Percentiles rank a stretch among this genome's conserved stretches.
These are phyloP conservation scores for Cyclostephanos invisitatus DNA, from an alignment of 108 stramenopile genomes.

Conservation along the genomic window DNA sequence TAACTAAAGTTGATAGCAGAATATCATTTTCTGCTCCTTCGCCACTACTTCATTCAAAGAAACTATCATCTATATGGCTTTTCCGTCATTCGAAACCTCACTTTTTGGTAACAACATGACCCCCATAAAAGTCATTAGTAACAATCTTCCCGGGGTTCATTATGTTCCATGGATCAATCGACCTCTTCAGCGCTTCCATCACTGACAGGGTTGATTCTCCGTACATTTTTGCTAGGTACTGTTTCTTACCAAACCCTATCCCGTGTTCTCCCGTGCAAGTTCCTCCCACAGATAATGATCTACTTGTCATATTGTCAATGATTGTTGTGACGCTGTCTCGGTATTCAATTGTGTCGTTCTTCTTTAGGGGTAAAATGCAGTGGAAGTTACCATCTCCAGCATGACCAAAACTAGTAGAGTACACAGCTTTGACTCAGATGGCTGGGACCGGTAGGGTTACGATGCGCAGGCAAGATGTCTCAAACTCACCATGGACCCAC, in stretches of 20 bases:
- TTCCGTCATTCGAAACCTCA: not conserved
- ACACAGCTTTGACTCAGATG: not conserved
- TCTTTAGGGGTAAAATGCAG: constrained; percentile 76
- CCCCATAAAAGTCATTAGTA: constrained; percentile 16
- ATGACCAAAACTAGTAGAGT: constrained; percentile 89
- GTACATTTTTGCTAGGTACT: constrained; percentile 82
- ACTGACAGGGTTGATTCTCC: constrained; percentile 72
- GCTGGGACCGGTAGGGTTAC: not conserved
- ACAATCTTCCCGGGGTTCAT: constrained; percentile 96
- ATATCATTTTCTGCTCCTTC: not conserved
- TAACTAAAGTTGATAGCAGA: not conserved
- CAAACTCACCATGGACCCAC: constrained; percentile 61
- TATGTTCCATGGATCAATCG: constrained; percentile 88
- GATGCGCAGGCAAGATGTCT: not conserved
- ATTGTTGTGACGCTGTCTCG: constrained; percentile 60
- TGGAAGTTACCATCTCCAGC: constrained; percentile 99
- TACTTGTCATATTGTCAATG: constrained; percentile 61
- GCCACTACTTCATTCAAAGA: not conserved
- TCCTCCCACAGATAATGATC: constrained; percentile 82
- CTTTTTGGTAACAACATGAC: not conserved
- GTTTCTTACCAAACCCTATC: constrained; percentile 89
- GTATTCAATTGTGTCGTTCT: constrained; percentile 75
- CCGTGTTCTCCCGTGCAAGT: constrained; percentile 99
- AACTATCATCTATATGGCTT: not conserved
- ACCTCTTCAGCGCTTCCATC: constrained; percentile 85